These are phyloP conservation scores for Leptodontidium sp. DNA, from an alignment of 2,329 filamentous ascomycete genomes.

Conservation along the genomic window DNA sequence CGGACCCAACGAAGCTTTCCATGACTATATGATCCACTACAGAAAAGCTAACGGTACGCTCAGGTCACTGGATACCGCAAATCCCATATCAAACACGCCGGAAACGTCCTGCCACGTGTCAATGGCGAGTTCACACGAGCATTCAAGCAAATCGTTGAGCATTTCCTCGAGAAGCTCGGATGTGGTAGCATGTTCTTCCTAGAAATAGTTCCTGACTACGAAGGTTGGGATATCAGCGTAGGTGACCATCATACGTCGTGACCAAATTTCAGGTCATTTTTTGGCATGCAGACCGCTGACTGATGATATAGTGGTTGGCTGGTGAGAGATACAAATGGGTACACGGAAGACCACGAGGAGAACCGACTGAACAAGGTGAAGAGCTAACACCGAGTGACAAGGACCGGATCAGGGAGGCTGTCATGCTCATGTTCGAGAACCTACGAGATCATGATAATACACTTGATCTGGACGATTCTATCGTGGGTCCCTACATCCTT, in stretches of 20 bases:
- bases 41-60: no score
- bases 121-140: slow-evolving; percentile 1
- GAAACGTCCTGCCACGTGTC: not conserved
- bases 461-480: not conserved
- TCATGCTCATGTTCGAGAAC: slow-evolving; percentile 9
- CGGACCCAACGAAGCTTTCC: no score
- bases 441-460: not conserved
- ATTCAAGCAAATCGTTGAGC: slow-evolving; percentile 19
- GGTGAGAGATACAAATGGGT: slow-evolving; percentile 7
- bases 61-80: slow-evolving; percentile 25
- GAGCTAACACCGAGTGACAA: not conserved
- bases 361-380: not conserved
- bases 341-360: not conserved
- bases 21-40: no score
- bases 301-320: not conserved
- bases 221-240: slow-evolving; percentile 18
- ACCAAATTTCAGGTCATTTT: not conserved
- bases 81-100: slow-evolving; percentile 9
- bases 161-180: slow-evolving; percentile 17
- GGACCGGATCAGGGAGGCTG: not conserved
- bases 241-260: not conserved
- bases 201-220: slow-evolving; percentile 9
- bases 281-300: not conserved
- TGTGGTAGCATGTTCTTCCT: slow-evolving; percentile 25
- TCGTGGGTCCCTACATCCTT: not conserved